Conservation (phyloP, 1,284 basidiomycete genomes). For the Ustanciosporium gigantosporum region DNA sequence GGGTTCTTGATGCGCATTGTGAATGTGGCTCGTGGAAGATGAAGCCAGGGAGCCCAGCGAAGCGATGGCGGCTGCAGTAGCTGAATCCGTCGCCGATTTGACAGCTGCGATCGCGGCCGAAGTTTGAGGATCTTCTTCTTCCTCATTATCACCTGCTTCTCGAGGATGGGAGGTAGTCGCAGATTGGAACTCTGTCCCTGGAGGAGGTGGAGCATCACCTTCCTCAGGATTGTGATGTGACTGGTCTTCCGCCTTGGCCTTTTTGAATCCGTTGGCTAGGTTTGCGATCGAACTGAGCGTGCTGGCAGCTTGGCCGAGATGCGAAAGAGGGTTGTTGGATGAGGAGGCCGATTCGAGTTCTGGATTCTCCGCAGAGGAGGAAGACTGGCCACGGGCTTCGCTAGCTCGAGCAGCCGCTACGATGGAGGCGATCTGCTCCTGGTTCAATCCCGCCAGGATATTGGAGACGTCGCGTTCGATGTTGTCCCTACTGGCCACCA, state of each 20-base stretch:
- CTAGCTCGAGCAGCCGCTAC: conserved; percentile 48
- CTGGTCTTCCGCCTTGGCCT: conserved; percentile 1
- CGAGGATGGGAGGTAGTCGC: neutral
- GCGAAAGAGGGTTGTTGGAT: conserved; percentile 6
- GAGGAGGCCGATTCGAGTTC: neutral
- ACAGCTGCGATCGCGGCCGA: conserved; percentile 13
- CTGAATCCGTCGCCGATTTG: conserved; percentile 35
- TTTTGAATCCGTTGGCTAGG: neutral
- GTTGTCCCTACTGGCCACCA: conserved; percentile 2
- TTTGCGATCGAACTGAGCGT: conserved; percentile 50
- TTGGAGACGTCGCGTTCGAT: conserved; percentile 52
- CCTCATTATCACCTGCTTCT: conserved; percentile 5
- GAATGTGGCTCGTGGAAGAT: conserved; percentile 12
- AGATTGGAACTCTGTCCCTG: conserved; percentile 24
- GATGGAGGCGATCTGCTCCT: conserved; percentile 54
- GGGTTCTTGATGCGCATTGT: neutral
- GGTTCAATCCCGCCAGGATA: conserved; percentile 49
- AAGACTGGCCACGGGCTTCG: conserved; percentile 11
- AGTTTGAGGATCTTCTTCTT: conserved; percentile 5
- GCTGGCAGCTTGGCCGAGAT: conserved; percentile 49
- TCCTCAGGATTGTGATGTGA: conserved; percentile 2
- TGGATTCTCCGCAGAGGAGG: conserved; percentile 1
- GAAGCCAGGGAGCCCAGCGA: conserved; percentile 47
- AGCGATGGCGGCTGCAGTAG: conserved; percentile 51
- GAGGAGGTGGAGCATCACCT: conserved; percentile 30